Base-by-base conservation (phyloP, 495 filamentous ascomycete species). In the Sporormia fimetaria region DNA sequence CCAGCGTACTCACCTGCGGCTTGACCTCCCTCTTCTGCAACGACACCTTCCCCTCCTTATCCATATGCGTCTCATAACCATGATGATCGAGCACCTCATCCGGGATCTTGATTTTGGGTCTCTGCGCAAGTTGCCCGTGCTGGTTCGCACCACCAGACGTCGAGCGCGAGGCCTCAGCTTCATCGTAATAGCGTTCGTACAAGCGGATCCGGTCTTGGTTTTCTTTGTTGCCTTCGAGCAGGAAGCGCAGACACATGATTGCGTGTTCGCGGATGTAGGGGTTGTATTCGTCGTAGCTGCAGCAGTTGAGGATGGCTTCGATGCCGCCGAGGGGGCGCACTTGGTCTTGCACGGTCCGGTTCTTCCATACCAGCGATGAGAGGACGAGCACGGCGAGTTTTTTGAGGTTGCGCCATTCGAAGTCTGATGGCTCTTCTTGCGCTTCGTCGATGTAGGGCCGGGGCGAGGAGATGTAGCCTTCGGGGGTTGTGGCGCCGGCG, bases 371-470 rank as follows among this genome's bases (percentile, higher is more conserved):
- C 5, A 95, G 71, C 2, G 80, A 83, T 2, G 80, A 83, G 7
- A 94, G 73, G 16, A 94, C 87, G 37, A 87, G 77, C 3, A 95
- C 76, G 17, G 90, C 80, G 33, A 92, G 78, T 47, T 85, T 87
- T 65, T 95, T 95, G 49, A 95, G 76, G 42, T 87, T 90, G 24
- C 81, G 69, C 87, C 87, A 95, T 40, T 90, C 81, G 56, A 92
- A 95, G 49, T 92, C 81, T 24, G 82, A 78, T 0, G 86, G 83
- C 30, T 84, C 78, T 42, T 90, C 84, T 70, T 68, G 24, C 73
- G 73, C 33, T 78, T 78, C 47, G 20, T 49, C n/a, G 71, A 78
- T 10, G 70, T 73, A 12, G 47, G 62, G 35, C 58, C 69, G 42
- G 61, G 61, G 67, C 25, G 55, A 57, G 7, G 59, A 44, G 29